Conservation (phyloP, 2,329 filamentous ascomycete genomes). For the Endocalyx cinctus region DNA sequence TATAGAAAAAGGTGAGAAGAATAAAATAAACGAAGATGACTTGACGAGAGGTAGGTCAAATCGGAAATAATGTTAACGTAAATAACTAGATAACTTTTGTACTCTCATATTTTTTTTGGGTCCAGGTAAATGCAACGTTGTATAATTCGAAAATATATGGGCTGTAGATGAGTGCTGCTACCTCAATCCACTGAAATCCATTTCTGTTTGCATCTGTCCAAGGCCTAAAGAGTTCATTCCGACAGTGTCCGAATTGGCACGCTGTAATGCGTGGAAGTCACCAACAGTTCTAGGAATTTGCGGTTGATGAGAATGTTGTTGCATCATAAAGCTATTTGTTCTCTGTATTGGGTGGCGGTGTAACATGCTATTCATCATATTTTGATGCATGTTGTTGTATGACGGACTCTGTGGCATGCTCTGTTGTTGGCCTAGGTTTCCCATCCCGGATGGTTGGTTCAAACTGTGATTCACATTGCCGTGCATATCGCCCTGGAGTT, state of each 20-base stretch:
- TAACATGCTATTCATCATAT: slow-evolving; percentile 28
- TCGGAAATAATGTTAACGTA: too few relatives aligned
- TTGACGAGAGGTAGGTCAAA: too few relatives aligned
- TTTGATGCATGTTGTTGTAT: slow-evolving; percentile 20
- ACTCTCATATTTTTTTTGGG: too few relatives aligned
- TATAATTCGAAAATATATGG: not conserved
- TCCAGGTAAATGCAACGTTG: too few relatives aligned
- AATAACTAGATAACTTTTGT: too few relatives aligned
- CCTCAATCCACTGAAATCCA: slow-evolving; percentile 36
- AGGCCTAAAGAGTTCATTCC: slow-evolving; percentile 30
- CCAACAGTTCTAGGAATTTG: slow-evolving; percentile 39
- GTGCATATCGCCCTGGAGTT: slow-evolving; percentile 29
- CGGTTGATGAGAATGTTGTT: slow-evolving; percentile 25
- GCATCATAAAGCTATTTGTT: slow-evolving; percentile 35
- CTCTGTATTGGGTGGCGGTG: slow-evolving; percentile 32
- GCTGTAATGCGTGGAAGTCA: slow-evolving; percentile 47
- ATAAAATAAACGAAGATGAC: too few relatives aligned
- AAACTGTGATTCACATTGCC: slow-evolving; percentile 22
- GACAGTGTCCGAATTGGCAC: slow-evolving; percentile 37
- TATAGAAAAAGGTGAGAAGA: too few relatives aligned
- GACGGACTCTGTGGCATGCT: slow-evolving; percentile 20
- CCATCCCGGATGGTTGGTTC: slow-evolving; percentile 27
- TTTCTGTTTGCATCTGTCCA: slow-evolving; percentile 30
- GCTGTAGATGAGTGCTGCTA: slow-evolving; percentile 20
- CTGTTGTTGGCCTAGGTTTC: slow-evolving; percentile 26